These are phyloP conservation scores for Fraxinus latifolia DNA, from an alignment of 305 asterid genomes.

Conservation along the genomic window DNA sequence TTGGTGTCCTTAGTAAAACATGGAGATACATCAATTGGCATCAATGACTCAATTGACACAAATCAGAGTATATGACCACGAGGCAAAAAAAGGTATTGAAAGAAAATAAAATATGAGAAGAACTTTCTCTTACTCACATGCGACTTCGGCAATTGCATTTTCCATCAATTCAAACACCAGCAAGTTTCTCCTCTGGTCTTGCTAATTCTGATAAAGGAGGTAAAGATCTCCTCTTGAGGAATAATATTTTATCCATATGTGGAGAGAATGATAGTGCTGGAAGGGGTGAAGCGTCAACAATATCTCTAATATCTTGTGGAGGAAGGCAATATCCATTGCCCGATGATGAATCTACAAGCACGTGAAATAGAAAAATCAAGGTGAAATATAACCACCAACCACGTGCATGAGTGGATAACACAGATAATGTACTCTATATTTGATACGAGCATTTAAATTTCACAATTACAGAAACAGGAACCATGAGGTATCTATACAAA, in stretches of 20 bases:
- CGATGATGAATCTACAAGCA: conserved; percentile 39
- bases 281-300: conserved; percentile 97
- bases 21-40: background rate
- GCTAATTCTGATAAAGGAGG: conserved; percentile 87
- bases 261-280: conserved; percentile 89
- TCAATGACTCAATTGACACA: background rate
- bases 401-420: background rate
- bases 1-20: background rate
- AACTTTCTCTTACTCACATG: conserved; percentile 53
- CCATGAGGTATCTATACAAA: background rate
- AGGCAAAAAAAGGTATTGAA: background rate
- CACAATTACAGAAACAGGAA: conserved; percentile 1
- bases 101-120: background rate
- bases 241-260: conserved; percentile 77
- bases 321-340: conserved; percentile 81
- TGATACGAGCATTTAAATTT: background rate
- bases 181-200: conserved; percentile 90
- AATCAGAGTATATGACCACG: background rate
- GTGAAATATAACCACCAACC: background rate
- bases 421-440: background rate
- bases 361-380: conserved; percentile 12
- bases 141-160: conserved; percentile 83
- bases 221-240: conserved; percentile 83
- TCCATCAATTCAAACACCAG: conserved; percentile 89
- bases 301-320: conserved; percentile 80